Base-by-base conservation (phyloP, 2,329 filamentous ascomycete species). In the Penicillium hesseltinei region DNA sequence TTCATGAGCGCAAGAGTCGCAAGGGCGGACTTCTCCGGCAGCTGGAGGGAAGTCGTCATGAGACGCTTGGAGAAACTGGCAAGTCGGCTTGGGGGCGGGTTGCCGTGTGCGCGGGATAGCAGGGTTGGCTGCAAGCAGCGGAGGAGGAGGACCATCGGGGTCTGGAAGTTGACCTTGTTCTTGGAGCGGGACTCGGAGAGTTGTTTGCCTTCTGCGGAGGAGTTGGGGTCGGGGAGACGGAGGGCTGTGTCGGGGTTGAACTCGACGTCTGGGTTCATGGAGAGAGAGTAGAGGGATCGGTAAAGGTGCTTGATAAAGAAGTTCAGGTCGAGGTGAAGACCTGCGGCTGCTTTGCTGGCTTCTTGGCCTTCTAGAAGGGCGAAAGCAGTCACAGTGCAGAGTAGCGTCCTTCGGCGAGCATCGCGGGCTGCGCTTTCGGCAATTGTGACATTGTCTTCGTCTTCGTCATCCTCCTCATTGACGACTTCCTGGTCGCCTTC, bases 241-340 rank as follows among this genome's bases (percentile, higher is more conserved):
- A 91, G 80, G 13, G 89, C 88, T 68, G 88, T 91, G 57, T 81
- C 81, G 48, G 89, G 88, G 60, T 83, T 82, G 59, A 90, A 85
- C 73, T 99, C 94, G 64, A 99, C 86, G 71, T 97, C 91, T 0
- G 92, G 82, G 73, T 95, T 89, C 48, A 92, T 80, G 3, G 89
- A 88, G 27, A 96, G 83, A 2, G 88, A 82, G 65, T 93, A 84
- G 5, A 99, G 83, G 17, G 90, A 90, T 66, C 87, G 88, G 81
- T 96, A 99, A 58, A 99, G 89, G 75, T 97, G 90, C 15, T 89
- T 91, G 67, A 91, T 92, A 82, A 99, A 99, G 82, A 92, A 97
- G 67, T 89, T 91, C 38, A 99, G 85, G 73, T 99, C 95, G 48
- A 99, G 87, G 69, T 92, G 90, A 5, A 97, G 83, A 44, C 88